Conservation (phyloP, 306 rosid species). For the Sindora glabra region DNA sequence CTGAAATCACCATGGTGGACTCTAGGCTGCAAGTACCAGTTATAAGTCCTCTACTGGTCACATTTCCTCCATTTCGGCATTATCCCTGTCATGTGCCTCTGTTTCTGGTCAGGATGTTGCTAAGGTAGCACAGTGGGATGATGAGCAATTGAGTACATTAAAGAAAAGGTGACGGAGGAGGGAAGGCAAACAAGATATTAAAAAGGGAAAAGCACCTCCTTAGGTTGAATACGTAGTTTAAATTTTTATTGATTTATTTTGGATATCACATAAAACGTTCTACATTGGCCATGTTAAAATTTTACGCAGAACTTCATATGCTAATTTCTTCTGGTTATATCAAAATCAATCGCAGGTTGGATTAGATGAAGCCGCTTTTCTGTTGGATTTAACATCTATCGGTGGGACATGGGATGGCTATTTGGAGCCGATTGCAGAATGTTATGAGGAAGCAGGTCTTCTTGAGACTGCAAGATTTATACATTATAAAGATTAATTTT, state of each 20-base stretch:
- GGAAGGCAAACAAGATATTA: slow-evolving; percentile 81
- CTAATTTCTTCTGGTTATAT: neutral
- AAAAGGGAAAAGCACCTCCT: slow-evolving; percentile 74
- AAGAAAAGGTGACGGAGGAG: slow-evolving; percentile 81
- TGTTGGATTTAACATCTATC: slow-evolving; percentile 83
- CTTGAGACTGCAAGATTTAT: slow-evolving; percentile 62
- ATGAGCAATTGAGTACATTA: slow-evolving; percentile 89
- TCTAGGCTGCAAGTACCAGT: slow-evolving; percentile 4
- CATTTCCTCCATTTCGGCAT: neutral
- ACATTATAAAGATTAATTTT: slow-evolving; percentile 41
- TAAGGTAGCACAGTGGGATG: slow-evolving; percentile 83
- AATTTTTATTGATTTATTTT: neutral
- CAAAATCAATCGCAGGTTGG: slow-evolving; percentile 48
- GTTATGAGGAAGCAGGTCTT: slow-evolving; percentile 79
- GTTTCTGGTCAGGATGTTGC: slow-evolving; percentile 68
- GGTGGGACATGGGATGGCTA: slow-evolving; percentile 83
- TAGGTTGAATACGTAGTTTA: slow-evolving; percentile 40
- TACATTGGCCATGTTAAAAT: too few species aligned
- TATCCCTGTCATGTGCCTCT: neutral
- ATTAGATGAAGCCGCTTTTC: slow-evolving; percentile 86
- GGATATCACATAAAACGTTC: too few species aligned
- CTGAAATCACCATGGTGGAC: slow-evolving; percentile 28
- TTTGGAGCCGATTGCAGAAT: slow-evolving; percentile 56
- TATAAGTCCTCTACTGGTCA: neutral
- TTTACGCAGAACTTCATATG: neutral